These are phyloP conservation scores for Hypoxylon trugodes DNA, from an alignment of 495 filamentous ascomycete genomes.

Conservation along the genomic window DNA sequence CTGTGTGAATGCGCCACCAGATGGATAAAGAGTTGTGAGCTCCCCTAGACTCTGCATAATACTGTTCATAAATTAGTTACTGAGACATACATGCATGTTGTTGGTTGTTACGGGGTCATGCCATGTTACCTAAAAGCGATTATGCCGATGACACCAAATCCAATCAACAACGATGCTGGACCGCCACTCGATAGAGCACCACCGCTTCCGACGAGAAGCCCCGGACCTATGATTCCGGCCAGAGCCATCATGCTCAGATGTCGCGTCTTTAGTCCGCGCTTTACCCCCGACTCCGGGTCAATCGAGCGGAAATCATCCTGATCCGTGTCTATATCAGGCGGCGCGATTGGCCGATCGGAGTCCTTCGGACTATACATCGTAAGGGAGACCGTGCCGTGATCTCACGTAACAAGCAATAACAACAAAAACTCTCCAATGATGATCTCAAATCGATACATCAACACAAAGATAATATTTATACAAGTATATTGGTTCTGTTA, in stretches of 20 bases:
- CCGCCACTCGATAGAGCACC: conserved; percentile 68
- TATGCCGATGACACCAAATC: conserved; percentile 71
- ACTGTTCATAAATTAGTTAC: conserved; percentile 19
- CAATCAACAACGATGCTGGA: conserved; percentile 69
- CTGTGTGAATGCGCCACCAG: conserved; percentile 65
- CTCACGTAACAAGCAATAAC: not conserved
- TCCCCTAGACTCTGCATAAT: conserved; percentile 73
- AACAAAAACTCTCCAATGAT: not conserved
- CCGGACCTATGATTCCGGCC: conserved; percentile 65
- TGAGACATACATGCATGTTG: not conserved
- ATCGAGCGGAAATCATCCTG: conserved; percentile 51
- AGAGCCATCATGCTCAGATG: conserved; percentile 78
- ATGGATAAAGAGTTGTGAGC: conserved; percentile 73
- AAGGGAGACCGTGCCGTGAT: not conserved
- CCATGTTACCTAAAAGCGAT: conserved; percentile 63
- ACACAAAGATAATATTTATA: not conserved
- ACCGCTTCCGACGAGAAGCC: conserved; percentile 65
- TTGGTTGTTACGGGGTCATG: conserved; percentile 10
- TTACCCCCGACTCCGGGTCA: conserved; percentile 58
- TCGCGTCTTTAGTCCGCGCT: conserved; percentile 69
- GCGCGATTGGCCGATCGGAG: conserved; percentile 14
- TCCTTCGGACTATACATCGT: conserved; percentile 30
- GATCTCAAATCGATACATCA: not conserved
- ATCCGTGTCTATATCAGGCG: conserved; percentile 26
- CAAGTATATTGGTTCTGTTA: too few relatives aligned